phyloP scores from a whole-genome alignment of 1,284 basidiomycete species.

The Tylopilus sp. region DNA sequence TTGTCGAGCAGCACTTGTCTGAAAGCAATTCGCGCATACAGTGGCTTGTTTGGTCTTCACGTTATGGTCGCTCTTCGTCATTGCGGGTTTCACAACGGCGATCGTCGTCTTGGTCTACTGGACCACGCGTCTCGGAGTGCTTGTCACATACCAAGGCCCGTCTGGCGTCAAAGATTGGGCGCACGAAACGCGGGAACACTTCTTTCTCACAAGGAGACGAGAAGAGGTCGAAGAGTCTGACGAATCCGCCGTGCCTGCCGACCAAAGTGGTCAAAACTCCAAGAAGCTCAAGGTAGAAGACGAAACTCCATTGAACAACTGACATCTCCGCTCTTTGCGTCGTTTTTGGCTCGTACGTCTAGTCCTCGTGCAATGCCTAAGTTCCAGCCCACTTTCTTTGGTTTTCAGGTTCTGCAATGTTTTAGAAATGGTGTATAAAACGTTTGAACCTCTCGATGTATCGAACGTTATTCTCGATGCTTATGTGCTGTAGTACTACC shows the following conservation, averaged over 20 bases:
- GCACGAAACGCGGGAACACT: conserved; percentile 31
- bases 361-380: background rate
- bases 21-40: conserved; percentile 8
- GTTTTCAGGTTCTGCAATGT: conserved; percentile 1
- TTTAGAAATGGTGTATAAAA: conserved; percentile 17
- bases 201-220: conserved; percentile 12
- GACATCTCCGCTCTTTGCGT: background rate
- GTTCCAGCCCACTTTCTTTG: conserved; percentile 1
- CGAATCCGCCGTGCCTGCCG: conserved; percentile 24
- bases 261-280: conserved; percentile 13
- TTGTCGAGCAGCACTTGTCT: background rate
- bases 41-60: conserved; percentile 23
- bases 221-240: conserved; percentile 26
- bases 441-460: conserved; percentile 14
- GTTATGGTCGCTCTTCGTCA: conserved; percentile 28
- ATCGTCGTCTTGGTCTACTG: conserved; percentile 33
- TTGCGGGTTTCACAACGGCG: conserved; percentile 27
- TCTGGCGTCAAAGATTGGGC: conserved; percentile 38
- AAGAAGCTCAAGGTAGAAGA: conserved; percentile 31
- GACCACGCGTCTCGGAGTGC: conserved; percentile 32
- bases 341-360: conserved; percentile 1
- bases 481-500: too few species aligned
- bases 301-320: conserved; percentile 6
- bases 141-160: conserved; percentile 34
- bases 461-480: too few species aligned